Conservation (phyloP, 805 yeast species). For the Ascoidea asiatica region DNA sequence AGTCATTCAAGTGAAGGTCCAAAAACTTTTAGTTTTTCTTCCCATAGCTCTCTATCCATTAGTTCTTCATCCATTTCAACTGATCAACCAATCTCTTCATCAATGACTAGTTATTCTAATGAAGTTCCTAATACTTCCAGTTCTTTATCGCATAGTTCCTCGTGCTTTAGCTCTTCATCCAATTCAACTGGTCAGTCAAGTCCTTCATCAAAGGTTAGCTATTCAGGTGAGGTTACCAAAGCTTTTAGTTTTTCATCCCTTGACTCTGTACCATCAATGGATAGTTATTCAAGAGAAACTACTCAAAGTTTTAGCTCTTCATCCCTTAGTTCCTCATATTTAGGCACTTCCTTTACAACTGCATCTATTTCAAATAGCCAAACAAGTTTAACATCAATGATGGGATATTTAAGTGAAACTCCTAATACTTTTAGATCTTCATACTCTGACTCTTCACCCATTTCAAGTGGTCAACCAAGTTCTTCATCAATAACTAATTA, state of each 20-base stretch:
- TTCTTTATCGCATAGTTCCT: not conserved
- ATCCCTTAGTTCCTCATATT: not conserved
- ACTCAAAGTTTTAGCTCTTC: not conserved
- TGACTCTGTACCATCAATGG: not conserved
- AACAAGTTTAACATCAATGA: not conserved
- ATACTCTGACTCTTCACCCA: not conserved
- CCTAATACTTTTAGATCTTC: not conserved
- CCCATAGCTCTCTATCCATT: not conserved
- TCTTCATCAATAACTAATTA: not conserved
- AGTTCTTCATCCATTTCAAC: not conserved
- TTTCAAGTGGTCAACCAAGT: not conserved
- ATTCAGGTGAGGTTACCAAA: not conserved
- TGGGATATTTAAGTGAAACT: too few relatives aligned
- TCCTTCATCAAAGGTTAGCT: not conserved
- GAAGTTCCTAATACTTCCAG: not conserved
- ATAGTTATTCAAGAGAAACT: not conserved
- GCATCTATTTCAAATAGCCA: not conserved
- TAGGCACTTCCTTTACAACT: not conserved
- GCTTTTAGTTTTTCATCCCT: not conserved
- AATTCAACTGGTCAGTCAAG: not conserved
- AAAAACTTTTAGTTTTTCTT: not conserved
- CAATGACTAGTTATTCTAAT: too few relatives aligned
- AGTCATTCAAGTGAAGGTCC: not conserved
- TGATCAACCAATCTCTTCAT: not conserved
- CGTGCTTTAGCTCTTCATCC: not conserved